phyloP scores from a whole-genome alignment of 495 filamentous ascomycete genomes.

The Geopyxis carbonaria region DNA sequence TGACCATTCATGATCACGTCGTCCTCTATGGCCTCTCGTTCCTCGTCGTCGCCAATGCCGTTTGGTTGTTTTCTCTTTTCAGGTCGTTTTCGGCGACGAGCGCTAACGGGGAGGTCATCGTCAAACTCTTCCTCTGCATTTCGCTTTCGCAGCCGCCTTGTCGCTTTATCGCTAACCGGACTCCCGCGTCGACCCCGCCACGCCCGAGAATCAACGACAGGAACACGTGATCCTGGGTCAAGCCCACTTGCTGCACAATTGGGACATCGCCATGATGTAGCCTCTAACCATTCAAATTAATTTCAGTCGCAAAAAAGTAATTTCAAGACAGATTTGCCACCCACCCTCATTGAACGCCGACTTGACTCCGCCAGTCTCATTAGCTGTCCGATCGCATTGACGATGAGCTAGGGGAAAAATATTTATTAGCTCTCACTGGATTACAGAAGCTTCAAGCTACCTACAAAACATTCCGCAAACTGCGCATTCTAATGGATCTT shows the following conservation, averaged over 20 bases:
- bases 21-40: conserved; percentile 30
- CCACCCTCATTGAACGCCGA: conserved; percentile 44
- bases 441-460: conserved; percentile 29
- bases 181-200: not conserved
- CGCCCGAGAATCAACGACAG: not conserved
- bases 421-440: conserved; percentile 18
- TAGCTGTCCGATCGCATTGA: conserved; percentile 74
- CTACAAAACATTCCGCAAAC: conserved; percentile 80
- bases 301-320: not conserved
- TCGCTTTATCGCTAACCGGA: conserved; percentile 20
- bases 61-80: conserved; percentile 21
- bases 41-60: conserved; percentile 34
- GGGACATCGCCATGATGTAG: conserved; percentile 61
- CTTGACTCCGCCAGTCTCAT: conserved; percentile 39
- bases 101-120: conserved; percentile 16
- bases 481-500: conserved; percentile 61
- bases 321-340: conserved; percentile 20
- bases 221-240: conserved; percentile 32
- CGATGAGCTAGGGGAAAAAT: conserved; percentile 70
- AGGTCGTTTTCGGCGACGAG: conserved; percentile 25
- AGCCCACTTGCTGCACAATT: conserved; percentile 53
- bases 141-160: conserved; percentile 64
- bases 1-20: conserved; percentile 30
- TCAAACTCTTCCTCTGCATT: conserved; percentile 44
- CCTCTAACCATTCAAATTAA: conserved; percentile 31